Conservation (phyloP, 2,329 filamentous ascomycete genomes). For the Trichophyton equinum region DNA sequence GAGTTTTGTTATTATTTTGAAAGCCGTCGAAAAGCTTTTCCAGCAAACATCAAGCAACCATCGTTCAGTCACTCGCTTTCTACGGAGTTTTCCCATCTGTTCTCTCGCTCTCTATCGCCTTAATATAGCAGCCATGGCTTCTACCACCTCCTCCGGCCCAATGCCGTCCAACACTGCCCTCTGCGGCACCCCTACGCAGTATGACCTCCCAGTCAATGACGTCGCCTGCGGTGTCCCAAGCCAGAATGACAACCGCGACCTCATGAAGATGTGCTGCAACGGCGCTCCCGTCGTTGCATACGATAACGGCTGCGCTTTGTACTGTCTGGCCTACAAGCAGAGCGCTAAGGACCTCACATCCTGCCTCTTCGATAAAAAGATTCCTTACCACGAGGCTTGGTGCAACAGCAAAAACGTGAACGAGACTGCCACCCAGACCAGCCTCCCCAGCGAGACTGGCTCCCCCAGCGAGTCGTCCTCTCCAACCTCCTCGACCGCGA, state of each 20-base stretch:
- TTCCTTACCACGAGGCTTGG: constrained; percentile 19
- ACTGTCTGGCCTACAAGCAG: constrained; percentile 15
- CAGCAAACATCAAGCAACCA: not conserved
- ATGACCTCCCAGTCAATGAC: constrained; percentile 19
- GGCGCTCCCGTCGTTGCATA: constrained; percentile 14
- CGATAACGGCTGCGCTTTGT: constrained; percentile 18
- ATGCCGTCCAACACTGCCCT: not conserved
- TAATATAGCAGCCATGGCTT: constrained; percentile 11
- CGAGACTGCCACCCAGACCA: constrained; percentile 15
- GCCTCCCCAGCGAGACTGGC: not conserved
- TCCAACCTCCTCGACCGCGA: not conserved
- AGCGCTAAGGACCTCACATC: constrained; percentile 18
- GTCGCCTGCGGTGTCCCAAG: constrained; percentile 19
- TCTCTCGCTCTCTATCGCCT: not conserved
- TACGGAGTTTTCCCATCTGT: not conserved
- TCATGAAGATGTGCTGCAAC: constrained; percentile 15
- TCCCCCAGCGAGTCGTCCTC: not conserved
- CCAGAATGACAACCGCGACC: constrained; percentile 12
- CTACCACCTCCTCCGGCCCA: constrained; percentile 9
- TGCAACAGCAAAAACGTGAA: constrained; percentile 15
- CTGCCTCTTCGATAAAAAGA: constrained; percentile 17
- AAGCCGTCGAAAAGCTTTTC: too few species aligned
- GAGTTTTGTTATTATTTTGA: too few species aligned
- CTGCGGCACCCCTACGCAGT: constrained; percentile 12
- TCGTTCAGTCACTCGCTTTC: not conserved